phyloP scores from a whole-genome alignment of 2,329 filamentous ascomycete genomes.

The Trichoderma aggressivum region DNA sequence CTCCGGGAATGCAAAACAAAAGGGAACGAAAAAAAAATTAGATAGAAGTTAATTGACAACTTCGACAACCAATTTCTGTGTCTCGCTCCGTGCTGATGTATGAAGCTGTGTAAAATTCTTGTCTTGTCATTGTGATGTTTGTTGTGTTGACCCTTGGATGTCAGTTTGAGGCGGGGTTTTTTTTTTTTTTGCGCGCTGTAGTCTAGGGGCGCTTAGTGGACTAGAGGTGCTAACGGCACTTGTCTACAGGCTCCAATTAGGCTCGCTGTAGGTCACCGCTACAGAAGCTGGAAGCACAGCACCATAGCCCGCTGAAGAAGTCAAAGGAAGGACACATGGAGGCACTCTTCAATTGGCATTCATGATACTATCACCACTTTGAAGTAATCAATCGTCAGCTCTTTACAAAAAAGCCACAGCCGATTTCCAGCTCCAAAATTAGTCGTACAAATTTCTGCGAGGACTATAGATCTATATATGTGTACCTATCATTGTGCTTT shows the following conservation, averaged over 20 bases:
- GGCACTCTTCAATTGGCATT: too few relatives aligned
- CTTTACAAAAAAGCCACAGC: not conserved
- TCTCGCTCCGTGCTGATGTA: not conserved
- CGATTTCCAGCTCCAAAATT: not conserved
- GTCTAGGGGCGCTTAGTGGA: not conserved
- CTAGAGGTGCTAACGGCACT: not conserved
- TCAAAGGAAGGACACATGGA: not conserved
- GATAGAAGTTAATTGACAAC: slow-evolving; percentile 43
- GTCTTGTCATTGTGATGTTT: not conserved
- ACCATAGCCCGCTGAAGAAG: not conserved
- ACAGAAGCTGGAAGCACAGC: not conserved
- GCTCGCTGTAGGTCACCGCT: not conserved
- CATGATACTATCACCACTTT: not conserved
- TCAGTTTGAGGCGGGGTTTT: not conserved
- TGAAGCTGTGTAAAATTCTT: not conserved
- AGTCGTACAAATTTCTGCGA: not conserved
- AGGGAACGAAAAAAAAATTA: slow-evolving; percentile 45
- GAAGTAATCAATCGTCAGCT: not conserved
- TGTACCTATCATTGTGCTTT: not conserved
- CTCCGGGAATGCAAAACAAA: slow-evolving; percentile 46
- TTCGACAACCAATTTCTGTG: slow-evolving; percentile 7
- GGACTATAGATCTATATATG: not conserved
- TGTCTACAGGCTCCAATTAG: not conserved
- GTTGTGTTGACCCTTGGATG: not conserved
- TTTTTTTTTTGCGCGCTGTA: not conserved